Evolutionary conservation across 257 asterid species (phyloP), one percentile per base, ranked within the genome.

Genomic region (Solanum ossicruentum): DNA sequence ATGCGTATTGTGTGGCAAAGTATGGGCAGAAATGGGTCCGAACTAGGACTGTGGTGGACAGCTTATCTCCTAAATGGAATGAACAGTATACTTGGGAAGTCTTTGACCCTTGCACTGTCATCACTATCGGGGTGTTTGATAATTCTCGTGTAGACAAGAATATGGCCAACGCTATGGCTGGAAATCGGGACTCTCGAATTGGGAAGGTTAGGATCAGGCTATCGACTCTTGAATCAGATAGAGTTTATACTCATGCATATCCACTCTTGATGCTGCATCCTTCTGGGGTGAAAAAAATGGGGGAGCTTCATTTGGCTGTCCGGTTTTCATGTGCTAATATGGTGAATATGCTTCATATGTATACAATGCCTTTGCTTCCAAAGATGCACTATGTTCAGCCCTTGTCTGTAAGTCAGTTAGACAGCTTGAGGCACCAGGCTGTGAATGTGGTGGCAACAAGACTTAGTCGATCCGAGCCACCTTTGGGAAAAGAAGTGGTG

Each of bases 71-170:
- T 7, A 92, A 88, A 39, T 95, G 98, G 98, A 95, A 95, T 21
- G 98, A 95, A 90, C 98, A 95, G 72, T 93, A 95, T 90, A 94
- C 98, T 12, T 95, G 98, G 98, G 98, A 95, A 85, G 98, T 95
- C 7, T 93, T 90, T 55, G 98, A 95, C 86, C 98, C 97, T 28
- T 94, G 98, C 94, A 95, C 98, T 0, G 98, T 95, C 10, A 91
- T 95, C 89, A 91, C 98, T 47, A 87, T 95, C 1, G 98, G 94
- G 21, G 88, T 95, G 85, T 95, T 95, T 56, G 98, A 95, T 83
- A 93, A 94, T 86, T 90, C 93, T 15, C 93, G 94, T 3, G 93
- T 93, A 3, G 97, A 92, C 87, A 93, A 91, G 86, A 91, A 85
- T 83, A 80, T 73, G 32, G 86, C 82, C 6, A 75, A 52, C 65